Evolutionary conservation across 371 early-diverging fungal species (phyloP).

Genomic region (Actinomucor elegans): DNA sequence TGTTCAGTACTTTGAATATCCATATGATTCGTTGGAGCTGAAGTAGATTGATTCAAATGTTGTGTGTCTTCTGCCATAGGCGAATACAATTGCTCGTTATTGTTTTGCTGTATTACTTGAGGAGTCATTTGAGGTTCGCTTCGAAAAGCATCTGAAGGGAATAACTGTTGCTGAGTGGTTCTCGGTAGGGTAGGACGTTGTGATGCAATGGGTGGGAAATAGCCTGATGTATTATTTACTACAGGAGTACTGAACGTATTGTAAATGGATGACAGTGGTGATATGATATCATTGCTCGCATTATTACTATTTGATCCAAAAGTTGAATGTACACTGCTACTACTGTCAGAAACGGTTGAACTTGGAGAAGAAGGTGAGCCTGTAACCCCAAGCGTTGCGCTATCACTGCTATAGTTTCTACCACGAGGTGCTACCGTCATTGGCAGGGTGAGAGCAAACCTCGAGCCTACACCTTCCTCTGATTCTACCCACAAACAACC

Average conservation of each 20-base stretch:
- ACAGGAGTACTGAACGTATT: slow-evolving; percentile 9
- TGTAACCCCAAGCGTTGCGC: slow-evolving; percentile 17
- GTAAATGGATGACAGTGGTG: slow-evolving; percentile 7
- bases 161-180: slow-evolving; percentile 8
- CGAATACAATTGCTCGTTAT: slow-evolving; percentile 1
- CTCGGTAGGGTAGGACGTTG: slow-evolving; percentile 9
- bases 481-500: slow-evolving; percentile 65
- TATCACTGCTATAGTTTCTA: slow-evolving; percentile 17
- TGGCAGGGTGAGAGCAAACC: slow-evolving; percentile 59
- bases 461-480: slow-evolving; percentile 51
- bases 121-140: slow-evolving; percentile 5
- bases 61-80: slow-evolving; percentile 22
- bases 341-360: slow-evolving; percentile 40
- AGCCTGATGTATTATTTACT: slow-evolving; percentile 7
- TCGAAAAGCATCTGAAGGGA: background rate
- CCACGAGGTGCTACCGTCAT: slow-evolving; percentile 38
- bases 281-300: slow-evolving; percentile 3
- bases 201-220: slow-evolving; percentile 10
- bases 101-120: background rate
- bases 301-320: background rate
- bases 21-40: background rate
- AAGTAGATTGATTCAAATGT: background rate
- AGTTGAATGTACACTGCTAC: slow-evolving; percentile 26
- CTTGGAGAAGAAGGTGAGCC: slow-evolving; percentile 42
- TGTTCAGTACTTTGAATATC: background rate